Conservation (phyloP, 2,329 filamentous ascomycete genomes). For the Penicillium brasilianum region DNA sequence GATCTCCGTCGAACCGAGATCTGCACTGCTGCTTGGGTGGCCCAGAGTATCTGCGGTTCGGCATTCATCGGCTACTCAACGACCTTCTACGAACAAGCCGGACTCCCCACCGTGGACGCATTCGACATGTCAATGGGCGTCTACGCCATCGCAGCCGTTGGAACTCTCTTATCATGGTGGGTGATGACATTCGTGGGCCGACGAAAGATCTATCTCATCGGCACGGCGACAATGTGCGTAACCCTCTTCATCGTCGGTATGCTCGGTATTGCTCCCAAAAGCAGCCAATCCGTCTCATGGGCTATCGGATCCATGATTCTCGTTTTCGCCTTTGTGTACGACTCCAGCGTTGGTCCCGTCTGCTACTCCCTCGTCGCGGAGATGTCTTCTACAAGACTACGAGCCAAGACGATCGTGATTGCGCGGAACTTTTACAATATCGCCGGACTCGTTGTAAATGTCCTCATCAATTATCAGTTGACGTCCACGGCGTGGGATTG, state of each 20-base stretch:
- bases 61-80: constrained; percentile 42
- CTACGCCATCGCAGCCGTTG: constrained; percentile 63
- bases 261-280: background rate
- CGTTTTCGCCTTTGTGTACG: constrained; percentile 60
- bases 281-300: constrained; percentile 4
- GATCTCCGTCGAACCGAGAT: background rate
- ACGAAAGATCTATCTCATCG: constrained; percentile 9
- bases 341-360: constrained; percentile 60
- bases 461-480: constrained; percentile 58
- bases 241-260: constrained; percentile 13
- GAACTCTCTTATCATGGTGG: constrained; percentile 45
- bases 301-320: constrained; percentile 43
- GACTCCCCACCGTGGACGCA: constrained; percentile 37
- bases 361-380: constrained; percentile 61
- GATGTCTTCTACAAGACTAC: constrained; percentile 59
- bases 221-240: constrained; percentile 6
- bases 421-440: constrained; percentile 58
- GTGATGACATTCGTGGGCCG: constrained; percentile 12
- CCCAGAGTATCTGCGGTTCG: constrained; percentile 33
- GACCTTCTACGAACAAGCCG: constrained; percentile 46
- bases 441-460: constrained; percentile 58
- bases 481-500: background rate
- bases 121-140: constrained; percentile 56
- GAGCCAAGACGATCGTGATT: constrained; percentile 61
- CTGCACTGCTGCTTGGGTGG: constrained; percentile 3